phyloP scores from a whole-genome alignment of 495 filamentous ascomycete species.

The Aspergillus indologenus region DNA sequence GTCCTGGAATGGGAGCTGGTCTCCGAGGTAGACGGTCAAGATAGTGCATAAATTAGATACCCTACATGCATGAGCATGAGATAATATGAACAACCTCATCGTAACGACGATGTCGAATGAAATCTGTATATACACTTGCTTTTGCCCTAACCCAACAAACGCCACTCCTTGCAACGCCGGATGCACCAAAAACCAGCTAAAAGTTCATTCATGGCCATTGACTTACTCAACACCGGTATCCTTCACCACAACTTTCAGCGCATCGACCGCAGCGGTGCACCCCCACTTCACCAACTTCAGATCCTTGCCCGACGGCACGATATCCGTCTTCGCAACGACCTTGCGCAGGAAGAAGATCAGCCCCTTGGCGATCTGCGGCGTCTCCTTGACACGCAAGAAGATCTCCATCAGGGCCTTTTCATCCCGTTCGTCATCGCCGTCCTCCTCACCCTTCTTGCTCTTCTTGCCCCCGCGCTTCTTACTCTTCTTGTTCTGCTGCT shows the following conservation, averaged over 20 bases:
- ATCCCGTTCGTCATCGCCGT: slow-evolving; percentile 31
- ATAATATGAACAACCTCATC: slow-evolving; percentile 1
- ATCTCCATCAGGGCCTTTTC: slow-evolving; percentile 59
- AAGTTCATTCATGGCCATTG: neutral
- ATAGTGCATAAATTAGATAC: slow-evolving; percentile 14
- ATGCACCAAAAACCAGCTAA: slow-evolving; percentile 1
- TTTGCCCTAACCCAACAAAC: neutral
- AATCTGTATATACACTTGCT: neutral
- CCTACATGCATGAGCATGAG: neutral
- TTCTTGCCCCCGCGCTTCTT: slow-evolving; percentile 23
- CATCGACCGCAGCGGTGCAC: slow-evolving; percentile 61
- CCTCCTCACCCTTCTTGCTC: slow-evolving; percentile 19
- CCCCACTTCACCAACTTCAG: slow-evolving; percentile 61
- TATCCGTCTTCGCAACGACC: slow-evolving; percentile 69
- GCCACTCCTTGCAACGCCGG: slow-evolving; percentile 1
- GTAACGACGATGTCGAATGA: neutral
- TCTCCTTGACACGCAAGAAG: slow-evolving; percentile 59
- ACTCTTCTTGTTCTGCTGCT: slow-evolving; percentile 38
- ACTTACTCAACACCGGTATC: slow-evolving; percentile 7
- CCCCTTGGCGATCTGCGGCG: slow-evolving; percentile 62
- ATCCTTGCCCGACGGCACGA: slow-evolving; percentile 62
- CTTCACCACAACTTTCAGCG: slow-evolving; percentile 50
- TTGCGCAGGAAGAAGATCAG: slow-evolving; percentile 77
- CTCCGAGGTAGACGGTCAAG: neutral
- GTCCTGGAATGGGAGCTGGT: slow-evolving; percentile 44